Evolutionary conservation across 2,329 filamentous ascomycete species (phyloP), one percentile per base, ranked within the genome.

Genomic region (Cytospora schulzeri): DNA sequence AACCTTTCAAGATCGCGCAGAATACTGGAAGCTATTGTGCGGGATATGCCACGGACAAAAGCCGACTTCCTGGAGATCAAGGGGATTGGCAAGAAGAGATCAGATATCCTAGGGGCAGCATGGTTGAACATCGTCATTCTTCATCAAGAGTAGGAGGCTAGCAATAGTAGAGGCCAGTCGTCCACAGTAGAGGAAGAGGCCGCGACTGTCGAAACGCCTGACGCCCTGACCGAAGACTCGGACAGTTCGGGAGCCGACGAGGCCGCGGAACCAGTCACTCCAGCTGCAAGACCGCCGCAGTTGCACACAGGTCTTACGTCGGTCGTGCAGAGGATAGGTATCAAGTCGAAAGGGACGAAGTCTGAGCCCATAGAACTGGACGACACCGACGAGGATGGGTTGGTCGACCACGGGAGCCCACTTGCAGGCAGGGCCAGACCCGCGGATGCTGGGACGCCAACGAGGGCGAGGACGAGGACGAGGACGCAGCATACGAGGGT

Each of bases 121-220:
- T 51, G 51, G 28, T 57, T 60, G n/a, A 61, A 57, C 52, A 60
- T 61, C 11, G 41, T 57, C 17, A 29, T 50, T 7, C 11, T 61
- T 22, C 52, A 60, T 31, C 51, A 52, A 17, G 35, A 19, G 15
- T 28, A 56, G 11, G 52, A 55, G 54, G 5, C 19, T 48, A 41
- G 31, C 31, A 48, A n/a, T 28, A 28, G 48, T 26, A 29, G 22
- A 11, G 7, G n/a, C 22, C 24, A n/a, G 26, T 9, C 8, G 50
- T n/a, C 11, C 3, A 2, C 24, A 1, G n/a, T n/a, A 24, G 35
- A 41, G 17, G 54, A 3, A 26, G 24, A 3, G 9, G 19, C 14
- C 7, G 9, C 22, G 19, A n/a, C 8, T 24, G 24, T 14, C 28
- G 24, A 45, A 6, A 14, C 17, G 41, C 41, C 35, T 17, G 54